A percentile compares a stretch with the other conserved stretches of the same genome.
Conservation (phyloP, 2,329 filamentous ascomycete genomes). For the Fusarium albidum region DNA sequence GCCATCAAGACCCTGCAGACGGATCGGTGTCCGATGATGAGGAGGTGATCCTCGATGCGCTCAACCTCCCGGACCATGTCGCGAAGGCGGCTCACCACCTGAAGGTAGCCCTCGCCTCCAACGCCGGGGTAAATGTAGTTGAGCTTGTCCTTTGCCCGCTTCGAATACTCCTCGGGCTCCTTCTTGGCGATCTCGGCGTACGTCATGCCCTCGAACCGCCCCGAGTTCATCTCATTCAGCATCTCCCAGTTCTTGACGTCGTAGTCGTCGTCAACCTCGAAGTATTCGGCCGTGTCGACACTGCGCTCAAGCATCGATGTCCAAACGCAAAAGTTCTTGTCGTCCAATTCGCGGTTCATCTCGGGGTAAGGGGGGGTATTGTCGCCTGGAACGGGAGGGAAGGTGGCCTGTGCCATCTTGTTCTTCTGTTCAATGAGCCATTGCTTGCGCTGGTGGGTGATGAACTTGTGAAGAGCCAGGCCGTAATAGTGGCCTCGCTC, state of each 20-base stretch:
- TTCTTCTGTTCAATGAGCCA: conserved; percentile 87
- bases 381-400: conserved; percentile 90
- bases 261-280: conserved; percentile 90
- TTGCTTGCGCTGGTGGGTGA: conserved; percentile 78
- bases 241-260: conserved; percentile 98
- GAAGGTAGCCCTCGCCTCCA: conserved; percentile 94
- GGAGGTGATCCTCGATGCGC: conserved; percentile 93
- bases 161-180: conserved; percentile 81
- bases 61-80: conserved; percentile 98
- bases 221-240: conserved; percentile 95
- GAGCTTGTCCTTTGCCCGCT: conserved; percentile 85
- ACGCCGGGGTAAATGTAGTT: conserved; percentile 97
- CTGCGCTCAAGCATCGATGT: conserved; percentile 95
- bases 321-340: conserved; percentile 98
- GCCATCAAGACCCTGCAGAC: conserved; percentile 92
- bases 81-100: conserved; percentile 93
- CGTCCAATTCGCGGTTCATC: conserved; percentile 71
- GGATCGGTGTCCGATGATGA: conserved; percentile 92
- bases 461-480: conserved; percentile 81
- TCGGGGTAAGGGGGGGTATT: conserved; percentile 95
- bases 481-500: conserved; percentile 83
- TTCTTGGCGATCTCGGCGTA: conserved; percentile 87
- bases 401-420: conserved; percentile 78
- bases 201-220: conserved; percentile 92
- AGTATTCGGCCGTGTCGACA: conserved; percentile 86